phyloP scores from a whole-genome alignment of 768 basidiomycete genomes.

The Tulasnella sp. region DNA sequence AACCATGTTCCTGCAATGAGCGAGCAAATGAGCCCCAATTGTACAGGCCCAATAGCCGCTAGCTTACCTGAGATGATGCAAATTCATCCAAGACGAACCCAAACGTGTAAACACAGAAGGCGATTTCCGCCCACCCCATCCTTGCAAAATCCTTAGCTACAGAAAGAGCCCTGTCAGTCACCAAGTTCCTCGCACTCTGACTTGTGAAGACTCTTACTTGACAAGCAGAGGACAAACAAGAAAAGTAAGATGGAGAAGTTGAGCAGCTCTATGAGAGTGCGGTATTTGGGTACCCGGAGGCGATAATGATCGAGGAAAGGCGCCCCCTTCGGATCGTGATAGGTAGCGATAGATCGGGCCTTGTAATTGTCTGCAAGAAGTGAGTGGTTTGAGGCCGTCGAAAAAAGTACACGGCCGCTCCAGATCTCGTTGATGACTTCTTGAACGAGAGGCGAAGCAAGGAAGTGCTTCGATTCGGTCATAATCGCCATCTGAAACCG shows the following conservation, averaged over 20 bases:
- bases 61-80: conserved; percentile 55
- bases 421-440: conserved; percentile 85
- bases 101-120: conserved; percentile 69
- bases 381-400: conserved; percentile 57
- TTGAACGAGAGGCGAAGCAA: conserved; percentile 79
- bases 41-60: not conserved
- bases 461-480: conserved; percentile 77
- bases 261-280: conserved; percentile 70
- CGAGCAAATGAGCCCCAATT: not conserved
- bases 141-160: conserved; percentile 55
- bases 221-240: conserved; percentile 69
- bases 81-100: conserved; percentile 87
- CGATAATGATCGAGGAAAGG: conserved; percentile 84
- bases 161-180: not conserved
- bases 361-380: conserved; percentile 91
- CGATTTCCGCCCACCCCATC: conserved; percentile 59
- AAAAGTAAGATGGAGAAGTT: conserved; percentile 67
- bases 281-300: conserved; percentile 82
- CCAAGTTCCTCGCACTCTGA: not conserved
- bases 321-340: conserved; percentile 62
- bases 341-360: conserved; percentile 58
- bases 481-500: conserved; percentile 74
- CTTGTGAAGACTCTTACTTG: conserved; percentile 50
- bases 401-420: conserved; percentile 60
- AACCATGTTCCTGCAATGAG: conserved; percentile 63